Conservation (phyloP, 768 basidiomycete genomes). For the Termitomyces sp. region DNA sequence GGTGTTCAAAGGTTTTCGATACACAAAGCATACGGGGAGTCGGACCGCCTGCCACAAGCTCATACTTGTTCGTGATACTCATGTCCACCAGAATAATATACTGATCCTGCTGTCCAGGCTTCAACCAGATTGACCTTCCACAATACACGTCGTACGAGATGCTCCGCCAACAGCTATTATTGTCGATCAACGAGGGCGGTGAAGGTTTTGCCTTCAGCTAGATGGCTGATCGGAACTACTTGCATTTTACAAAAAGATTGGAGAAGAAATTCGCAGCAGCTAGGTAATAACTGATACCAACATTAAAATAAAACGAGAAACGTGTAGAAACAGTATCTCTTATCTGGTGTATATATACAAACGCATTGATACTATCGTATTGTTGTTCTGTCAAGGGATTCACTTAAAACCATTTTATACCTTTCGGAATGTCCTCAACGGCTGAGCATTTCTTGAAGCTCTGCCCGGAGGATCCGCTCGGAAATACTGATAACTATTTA, state of each 20-base stretch:
- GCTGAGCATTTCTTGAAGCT: not conserved
- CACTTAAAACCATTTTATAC: not conserved
- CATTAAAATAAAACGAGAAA: slow-evolving; percentile 4
- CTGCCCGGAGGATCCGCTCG: not conserved
- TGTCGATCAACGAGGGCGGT: slow-evolving; percentile 94
- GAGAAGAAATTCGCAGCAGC: slow-evolving; percentile 6
- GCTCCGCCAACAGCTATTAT: slow-evolving; percentile 81
- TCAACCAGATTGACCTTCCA: slow-evolving; percentile 93
- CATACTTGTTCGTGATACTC: slow-evolving; percentile 67
- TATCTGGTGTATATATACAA: slow-evolving; percentile 17
- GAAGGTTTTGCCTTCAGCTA: slow-evolving; percentile 89
- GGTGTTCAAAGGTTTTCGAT: slow-evolving; percentile 95
- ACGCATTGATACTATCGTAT: slow-evolving; percentile 4
- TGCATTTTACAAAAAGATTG: not conserved
- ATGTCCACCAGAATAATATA: slow-evolving; percentile 10
- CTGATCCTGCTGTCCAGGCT: slow-evolving; percentile 43
- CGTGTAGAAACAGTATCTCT: slow-evolving; percentile 17
- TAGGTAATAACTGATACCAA: slow-evolving; percentile 11
- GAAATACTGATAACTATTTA: not conserved
- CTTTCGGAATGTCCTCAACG: not conserved
- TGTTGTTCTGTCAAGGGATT: not conserved
- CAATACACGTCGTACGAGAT: slow-evolving; percentile 96
- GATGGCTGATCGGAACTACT: slow-evolving; percentile 27
- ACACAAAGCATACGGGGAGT: slow-evolving; percentile 86
- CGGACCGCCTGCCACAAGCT: slow-evolving; percentile 82